phyloP scores from a whole-genome alignment of 225 moss, liverwort and hornwort species.

The Pseudoscleropodium purum region DNA sequence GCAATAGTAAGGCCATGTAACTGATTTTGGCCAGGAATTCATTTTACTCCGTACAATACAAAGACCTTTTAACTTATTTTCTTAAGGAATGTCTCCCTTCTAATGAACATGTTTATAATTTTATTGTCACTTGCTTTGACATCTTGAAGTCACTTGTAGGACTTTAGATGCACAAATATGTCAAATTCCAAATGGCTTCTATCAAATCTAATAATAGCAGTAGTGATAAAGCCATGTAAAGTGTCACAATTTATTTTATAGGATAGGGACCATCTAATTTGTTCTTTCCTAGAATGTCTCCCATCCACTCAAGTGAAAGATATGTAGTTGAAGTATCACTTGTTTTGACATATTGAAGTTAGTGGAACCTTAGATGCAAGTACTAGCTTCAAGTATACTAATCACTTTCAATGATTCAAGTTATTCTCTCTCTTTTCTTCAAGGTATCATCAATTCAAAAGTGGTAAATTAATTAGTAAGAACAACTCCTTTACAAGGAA shows the following conservation, averaged over 20 bases:
- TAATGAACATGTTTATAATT: background rate
- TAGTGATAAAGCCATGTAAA: background rate
- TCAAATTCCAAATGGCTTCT: background rate
- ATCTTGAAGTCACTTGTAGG: background rate
- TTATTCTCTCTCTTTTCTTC: background rate
- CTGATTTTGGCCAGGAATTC: rapidly evolving
- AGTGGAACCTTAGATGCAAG: background rate
- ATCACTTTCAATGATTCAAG: background rate
- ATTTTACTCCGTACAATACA: no score
- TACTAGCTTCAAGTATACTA: background rate
- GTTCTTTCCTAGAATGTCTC: background rate
- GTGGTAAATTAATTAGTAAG: background rate
- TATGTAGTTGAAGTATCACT: background rate
- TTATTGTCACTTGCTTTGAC: background rate
- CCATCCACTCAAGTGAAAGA: background rate
- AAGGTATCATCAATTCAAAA: background rate
- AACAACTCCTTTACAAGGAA: rapidly evolving
- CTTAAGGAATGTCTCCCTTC: background rate
- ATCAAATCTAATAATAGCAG: background rate
- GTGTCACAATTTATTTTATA: rapidly evolving
- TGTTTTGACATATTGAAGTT: background rate
- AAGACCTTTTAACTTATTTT: background rate
- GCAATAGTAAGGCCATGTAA: background rate
- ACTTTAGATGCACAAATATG: background rate
- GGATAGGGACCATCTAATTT: background rate